phyloP scores from a whole-genome alignment of 768 basidiomycete genomes.

The Solioccasus polychromus region DNA sequence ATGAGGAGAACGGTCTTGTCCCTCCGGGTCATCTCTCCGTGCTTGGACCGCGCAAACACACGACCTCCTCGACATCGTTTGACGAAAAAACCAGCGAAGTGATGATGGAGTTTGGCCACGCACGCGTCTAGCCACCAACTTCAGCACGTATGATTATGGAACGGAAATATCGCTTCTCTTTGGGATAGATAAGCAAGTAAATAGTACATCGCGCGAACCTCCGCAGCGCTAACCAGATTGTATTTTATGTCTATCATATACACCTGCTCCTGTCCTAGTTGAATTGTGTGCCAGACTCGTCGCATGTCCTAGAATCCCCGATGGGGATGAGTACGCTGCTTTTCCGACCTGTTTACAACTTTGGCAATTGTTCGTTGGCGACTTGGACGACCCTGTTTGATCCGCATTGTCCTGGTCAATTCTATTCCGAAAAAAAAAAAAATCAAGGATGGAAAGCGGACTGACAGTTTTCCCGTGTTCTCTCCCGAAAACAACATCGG shows the following conservation, averaged over 20 bases:
- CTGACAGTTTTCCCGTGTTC: constrained; percentile 76
- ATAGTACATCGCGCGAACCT: no score
- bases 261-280: no score
- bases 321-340: no score
- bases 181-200: constrained; percentile 5
- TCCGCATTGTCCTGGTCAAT: constrained; percentile 8
- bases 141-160: not conserved
- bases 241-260: no score
- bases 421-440: not conserved
- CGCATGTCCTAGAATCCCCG: no score
- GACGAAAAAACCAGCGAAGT: constrained; percentile 9
- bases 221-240: no score
- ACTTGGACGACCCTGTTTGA: constrained; percentile 53
- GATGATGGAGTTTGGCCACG: not conserved
- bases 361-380: constrained; percentile 37
- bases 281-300: no score
- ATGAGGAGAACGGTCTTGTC: constrained; percentile 24
- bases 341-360: not conserved
- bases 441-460: not conserved
- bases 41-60: constrained; percentile 7
- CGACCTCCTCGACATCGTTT: constrained; percentile 8
- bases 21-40: constrained; percentile 19
- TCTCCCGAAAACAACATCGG: constrained; percentile 70
- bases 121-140: constrained; percentile 14
- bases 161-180: constrained; percentile 3